Base-by-base conservation (phyloP, 805 yeast species). In the Saturnispora ahearnii region DNA sequence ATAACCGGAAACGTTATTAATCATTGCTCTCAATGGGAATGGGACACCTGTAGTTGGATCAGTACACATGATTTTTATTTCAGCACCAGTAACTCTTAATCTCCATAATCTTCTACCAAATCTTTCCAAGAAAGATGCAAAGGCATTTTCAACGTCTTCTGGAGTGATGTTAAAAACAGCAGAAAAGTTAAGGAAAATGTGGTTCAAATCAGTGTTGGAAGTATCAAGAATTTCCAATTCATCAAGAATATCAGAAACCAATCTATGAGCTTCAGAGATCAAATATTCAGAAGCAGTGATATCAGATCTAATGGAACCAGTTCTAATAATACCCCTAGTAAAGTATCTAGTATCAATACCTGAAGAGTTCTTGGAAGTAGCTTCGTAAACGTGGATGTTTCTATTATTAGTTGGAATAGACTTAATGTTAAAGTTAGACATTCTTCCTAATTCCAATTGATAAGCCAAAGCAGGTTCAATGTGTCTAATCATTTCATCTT, bases 401-500 rank as follows among this genome's bases (percentile, higher is more conserved):
- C 98, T 83, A 76, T 93, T 93, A 68, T 90, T 97, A 52, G 96
- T 87, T 73, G 87, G 86, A 49, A 91, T 87, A 47, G 96, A 98
- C 66, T 84, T 88, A 70, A 91, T 87, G 72, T 87, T 82, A 73
- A 93, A 93, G 73, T 93, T 95, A 42, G 95, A 87, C 70, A 93
- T 76, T 72, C 98, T 82, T 61, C 87, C 91, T 55, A 93, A 77
- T 71, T 93, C 99, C 58, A 93, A 78, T 73, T 93, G 99, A 85
- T 82, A 93, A 47, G 99, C 98, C 61, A 91, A 76, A 40, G 98
- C 96, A 24, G 99, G 99, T 69, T 93, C 98, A 59, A 93, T 89
- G 66, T 93, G 97, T 73, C 99, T 89, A 66, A 93, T 86, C 21
- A 90, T 90, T 69, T 83, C 81, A 72, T 93, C 96, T 72, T 93